Evolutionary conservation across 495 filamentous ascomycete genomes (phyloP).

Genomic region (Trichocladium antarcticum): DNA sequence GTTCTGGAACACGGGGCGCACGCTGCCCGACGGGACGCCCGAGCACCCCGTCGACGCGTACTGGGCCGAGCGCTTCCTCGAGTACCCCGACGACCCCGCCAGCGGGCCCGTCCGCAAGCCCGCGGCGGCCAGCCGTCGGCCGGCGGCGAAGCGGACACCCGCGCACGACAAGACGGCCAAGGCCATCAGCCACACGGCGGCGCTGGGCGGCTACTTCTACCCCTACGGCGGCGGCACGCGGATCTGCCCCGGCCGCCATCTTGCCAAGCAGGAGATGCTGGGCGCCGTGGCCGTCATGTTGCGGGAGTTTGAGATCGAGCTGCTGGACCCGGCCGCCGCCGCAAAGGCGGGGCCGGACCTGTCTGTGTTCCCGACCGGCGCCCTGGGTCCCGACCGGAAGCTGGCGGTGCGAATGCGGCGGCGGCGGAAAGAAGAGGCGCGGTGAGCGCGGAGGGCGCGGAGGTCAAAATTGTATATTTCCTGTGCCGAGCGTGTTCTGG

Average conservation of each 20-base stretch:
- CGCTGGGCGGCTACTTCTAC: slow-evolving; percentile 17
- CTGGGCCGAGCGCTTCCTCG: slow-evolving; percentile 34
- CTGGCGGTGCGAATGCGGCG: slow-evolving; percentile 20
- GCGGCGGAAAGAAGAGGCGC: not conserved
- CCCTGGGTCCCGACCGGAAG: slow-evolving; percentile 15
- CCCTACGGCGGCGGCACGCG: slow-evolving; percentile 35
- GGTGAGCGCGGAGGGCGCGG: not conserved
- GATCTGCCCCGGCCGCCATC: slow-evolving; percentile 35
- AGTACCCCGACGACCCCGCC: slow-evolving; percentile 25
- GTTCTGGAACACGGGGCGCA: slow-evolving; percentile 22
- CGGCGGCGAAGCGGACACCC: not conserved
- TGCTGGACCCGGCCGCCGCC: slow-evolving; percentile 7
- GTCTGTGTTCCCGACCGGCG: slow-evolving; percentile 16
- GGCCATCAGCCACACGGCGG: slow-evolving; percentile 8
- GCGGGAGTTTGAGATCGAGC: slow-evolving; percentile 18
- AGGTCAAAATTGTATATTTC: not conserved
- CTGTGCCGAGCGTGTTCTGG: too few species aligned
- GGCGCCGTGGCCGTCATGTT: slow-evolving; percentile 27
- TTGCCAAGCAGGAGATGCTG: slow-evolving; percentile 33
- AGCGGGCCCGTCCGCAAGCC: slow-evolving; percentile 23
- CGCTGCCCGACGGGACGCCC: not conserved
- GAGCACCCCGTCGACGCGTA: slow-evolving; percentile 25
- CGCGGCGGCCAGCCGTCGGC: not conserved
- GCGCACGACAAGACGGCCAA: slow-evolving; percentile 15
- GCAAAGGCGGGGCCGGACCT: slow-evolving; percentile 8